Base-by-base conservation (phyloP, 441 rosid genomes). In the Omphalea diandra region DNA sequence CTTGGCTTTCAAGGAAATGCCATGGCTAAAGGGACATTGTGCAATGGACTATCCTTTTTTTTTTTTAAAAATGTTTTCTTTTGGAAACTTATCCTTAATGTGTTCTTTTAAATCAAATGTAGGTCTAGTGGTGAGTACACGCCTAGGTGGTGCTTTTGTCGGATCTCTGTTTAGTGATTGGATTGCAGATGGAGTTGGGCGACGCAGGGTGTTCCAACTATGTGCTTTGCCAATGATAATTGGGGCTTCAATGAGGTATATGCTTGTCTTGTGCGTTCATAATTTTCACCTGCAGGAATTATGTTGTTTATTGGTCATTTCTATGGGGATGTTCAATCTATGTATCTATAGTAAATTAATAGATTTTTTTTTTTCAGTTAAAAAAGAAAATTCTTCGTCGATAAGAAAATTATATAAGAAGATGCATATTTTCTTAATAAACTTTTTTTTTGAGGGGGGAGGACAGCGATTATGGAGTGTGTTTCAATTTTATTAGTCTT, bases 51-150 rank as follows among this genome's bases (percentile, higher is more conserved):
- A 33, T 71, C 18, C 56, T 20, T 50, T 14, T 43, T 43, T 31
- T 43, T 44, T 60, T 20, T n/a, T n/a, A n/a, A n/a, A n/a, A n/a
- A 53, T 35, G 4, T 46, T 27, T 60, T 14, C 7, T 7, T 27
- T 72, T 7, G 26, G 49, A 52, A 22, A 31, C 5, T 65, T 60
- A 22, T 63, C 49, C 73, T 60, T n/a, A 22, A 60, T n/a, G n/a
- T 59, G 49, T 20, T 53, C 15, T 32, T 61, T 56, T 33, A 43
- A 36, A 56, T 18, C 69, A 41, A 74, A 68, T 87, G 78, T 74
- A 94, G 98, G 99, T 76, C 83, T 95, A 36, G 98, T 90, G 63
- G 99, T 95, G 67, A 93, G 99, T 81, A 88, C 86, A 36, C 90
- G 97, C 76, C 83, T 95, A 77, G 99, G 90, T 20, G 99, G 99